phyloP scores from a whole-genome alignment of 2,329 filamentous ascomycete species.

The Pseudogymnoascus sp. region DNA sequence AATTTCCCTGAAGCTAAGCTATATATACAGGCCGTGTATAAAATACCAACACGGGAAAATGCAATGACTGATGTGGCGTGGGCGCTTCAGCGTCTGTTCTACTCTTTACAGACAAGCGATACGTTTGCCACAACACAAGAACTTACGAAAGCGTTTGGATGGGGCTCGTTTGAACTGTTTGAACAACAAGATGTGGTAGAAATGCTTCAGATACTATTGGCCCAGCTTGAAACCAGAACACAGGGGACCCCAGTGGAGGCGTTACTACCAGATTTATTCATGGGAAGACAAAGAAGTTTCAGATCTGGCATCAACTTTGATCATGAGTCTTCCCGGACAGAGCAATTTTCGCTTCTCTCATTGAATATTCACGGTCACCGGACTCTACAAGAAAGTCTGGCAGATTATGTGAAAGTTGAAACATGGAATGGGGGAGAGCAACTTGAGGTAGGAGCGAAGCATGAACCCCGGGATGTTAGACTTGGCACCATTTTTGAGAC shows the following conservation, averaged over 20 bases:
- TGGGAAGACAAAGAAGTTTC: constrained; percentile 97
- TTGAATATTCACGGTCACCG: constrained; percentile 93
- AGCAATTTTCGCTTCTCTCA: constrained; percentile 99
- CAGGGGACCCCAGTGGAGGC: constrained; percentile 90
- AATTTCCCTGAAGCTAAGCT: not conserved
- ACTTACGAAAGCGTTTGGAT: constrained; percentile 92
- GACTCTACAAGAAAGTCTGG: constrained; percentile 87
- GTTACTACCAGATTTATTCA: constrained; percentile 81
- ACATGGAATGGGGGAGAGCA: constrained; percentile 98
- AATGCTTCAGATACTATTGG: constrained; percentile 91
- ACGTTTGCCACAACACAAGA: constrained; percentile 82
- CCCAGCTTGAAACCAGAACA: constrained; percentile 94
- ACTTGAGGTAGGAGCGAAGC: constrained; percentile 83
- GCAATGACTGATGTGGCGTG: constrained; percentile 84
- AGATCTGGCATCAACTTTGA: constrained; percentile 97
- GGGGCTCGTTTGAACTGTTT: constrained; percentile 96
- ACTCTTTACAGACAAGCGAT: constrained; percentile 81
- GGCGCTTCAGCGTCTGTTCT: constrained; percentile 87
- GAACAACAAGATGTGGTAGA: constrained; percentile 99
- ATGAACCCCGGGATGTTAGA: constrained; percentile 89
- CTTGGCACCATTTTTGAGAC: constrained; percentile 96
- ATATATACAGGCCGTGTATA: constrained; percentile 69
- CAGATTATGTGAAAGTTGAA: constrained; percentile 92
- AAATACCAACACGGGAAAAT: constrained; percentile 87
- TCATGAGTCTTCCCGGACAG: constrained; percentile 88